Evolutionary conservation across 106 monocot species (phyloP).

Genomic region (Cymbidium sinense): DNA sequence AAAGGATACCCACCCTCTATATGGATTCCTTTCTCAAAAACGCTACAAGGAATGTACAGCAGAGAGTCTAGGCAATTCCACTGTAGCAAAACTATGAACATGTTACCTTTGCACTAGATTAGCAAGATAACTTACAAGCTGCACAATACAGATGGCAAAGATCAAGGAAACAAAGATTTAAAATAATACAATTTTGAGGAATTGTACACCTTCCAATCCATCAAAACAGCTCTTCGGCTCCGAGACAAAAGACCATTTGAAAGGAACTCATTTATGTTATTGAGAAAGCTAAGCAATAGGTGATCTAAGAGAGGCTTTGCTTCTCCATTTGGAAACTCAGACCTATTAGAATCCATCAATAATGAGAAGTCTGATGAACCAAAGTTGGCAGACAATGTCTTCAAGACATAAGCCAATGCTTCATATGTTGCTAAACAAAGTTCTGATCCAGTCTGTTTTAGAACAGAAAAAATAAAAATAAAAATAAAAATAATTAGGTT

Average conservation of each 20-base stretch:
- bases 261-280: constrained; percentile 57
- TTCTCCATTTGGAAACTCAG: constrained; percentile 13
- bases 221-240: constrained; percentile 78
- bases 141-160: not conserved
- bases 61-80: constrained; percentile 77
- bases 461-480: constrained; percentile 13
- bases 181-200: not conserved
- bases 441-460: constrained; percentile 62
- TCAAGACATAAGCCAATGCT: constrained; percentile 48
- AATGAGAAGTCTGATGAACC: constrained; percentile 22
- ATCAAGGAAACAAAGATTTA: not conserved
- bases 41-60: constrained; percentile 46
- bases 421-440: constrained; percentile 75
- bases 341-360: constrained; percentile 22
- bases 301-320: constrained; percentile 41
- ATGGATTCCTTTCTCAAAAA: constrained; percentile 12
- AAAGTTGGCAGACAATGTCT: constrained; percentile 32
- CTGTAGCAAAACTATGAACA: constrained; percentile 30
- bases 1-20: constrained; percentile 12
- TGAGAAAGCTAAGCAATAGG: constrained; percentile 49
- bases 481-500: too few species aligned
- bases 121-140: not conserved
- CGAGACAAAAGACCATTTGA: constrained; percentile 48
- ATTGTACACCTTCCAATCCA: constrained; percentile 70
- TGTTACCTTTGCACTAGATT: not conserved